A percentile compares a stretch with the other conserved stretches of the same genome.
Conservation (phyloP, 768 basidiomycete species). For the Crepidotus variabilis region DNA sequence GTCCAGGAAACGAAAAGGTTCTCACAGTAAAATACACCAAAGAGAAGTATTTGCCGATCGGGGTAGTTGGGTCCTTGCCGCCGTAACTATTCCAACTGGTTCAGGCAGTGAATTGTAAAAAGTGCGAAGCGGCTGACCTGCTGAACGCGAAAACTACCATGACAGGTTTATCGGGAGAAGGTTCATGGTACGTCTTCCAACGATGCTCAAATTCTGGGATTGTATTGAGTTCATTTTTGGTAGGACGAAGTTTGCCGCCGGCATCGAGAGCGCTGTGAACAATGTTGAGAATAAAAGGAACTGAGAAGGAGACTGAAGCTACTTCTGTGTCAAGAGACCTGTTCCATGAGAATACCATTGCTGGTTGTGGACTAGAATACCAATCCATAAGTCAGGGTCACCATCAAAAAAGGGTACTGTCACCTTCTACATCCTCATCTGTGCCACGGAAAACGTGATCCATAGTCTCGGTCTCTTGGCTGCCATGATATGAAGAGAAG, state of each 20-base stretch:
- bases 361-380: conserved; percentile 11
- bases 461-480: conserved; percentile 40
- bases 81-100: conserved; percentile 11
- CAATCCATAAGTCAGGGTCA: background rate
- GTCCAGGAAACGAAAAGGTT: background rate
- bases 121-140: conserved; percentile 24
- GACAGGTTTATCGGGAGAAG: conserved; percentile 52
- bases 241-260: conserved; percentile 55
- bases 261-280: conserved; percentile 42
- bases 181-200: conserved; percentile 47
- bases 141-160: conserved; percentile 33
- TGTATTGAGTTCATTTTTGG: conserved; percentile 38
- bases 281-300: background rate
- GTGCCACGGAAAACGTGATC: conserved; percentile 39
- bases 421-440: conserved; percentile 35
- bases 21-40: conserved; percentile 30
- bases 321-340: conserved; percentile 55
- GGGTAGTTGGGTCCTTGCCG: conserved; percentile 12
- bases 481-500: conserved; percentile 34
- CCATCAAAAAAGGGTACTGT: conserved; percentile 17
- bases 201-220: conserved; percentile 43
- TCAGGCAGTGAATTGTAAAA: background rate
- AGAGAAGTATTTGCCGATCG: conserved; percentile 20
- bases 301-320: conserved; percentile 3
- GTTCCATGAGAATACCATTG: conserved; percentile 31